Evolutionary conservation across 1,139 yeast species (phyloP), one percentile per base, ranked within the genome.

Genomic region (Diutina rugosa): DNA sequence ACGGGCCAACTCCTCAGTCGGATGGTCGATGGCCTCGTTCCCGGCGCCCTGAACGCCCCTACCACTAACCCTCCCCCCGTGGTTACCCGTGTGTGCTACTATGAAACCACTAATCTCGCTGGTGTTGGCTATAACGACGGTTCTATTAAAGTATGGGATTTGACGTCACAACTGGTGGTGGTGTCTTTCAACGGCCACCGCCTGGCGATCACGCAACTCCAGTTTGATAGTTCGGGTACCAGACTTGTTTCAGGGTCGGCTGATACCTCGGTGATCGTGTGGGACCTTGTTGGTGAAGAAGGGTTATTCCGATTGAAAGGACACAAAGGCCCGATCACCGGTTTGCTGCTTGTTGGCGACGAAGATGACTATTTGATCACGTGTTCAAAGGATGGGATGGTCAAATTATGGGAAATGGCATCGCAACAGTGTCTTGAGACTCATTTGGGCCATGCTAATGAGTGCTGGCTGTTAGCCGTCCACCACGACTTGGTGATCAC

Each of bases 121-220:
- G 99, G 96, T 1, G 90, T 89, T 2, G 99, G 99, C 1, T 87
- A 90, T 66, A 74, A 79, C 38, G 96, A 91, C 69, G 99, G 99
- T 29, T 76, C 85, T 35, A 85, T 93, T 58, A 86, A 90, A 63
- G 74, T 93, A n/a, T 93, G 98, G 98, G 98, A 93, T 76, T 65
- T 87, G 59, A 76, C 90, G 54, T 85, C 96, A 2, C 83, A 82
- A 4, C 78, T 90, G 10, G 90, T 90, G 14, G 69, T 93, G 55
- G 83, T 90, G 56, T 84, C 82, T 58, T 89, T 93, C 67, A 85
- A 84, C 62, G 99, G 99, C 14, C 99, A 93, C 70, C 84, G 82
- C 64, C 80, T 95, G 1, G 83, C 90, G 7, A 76, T 93, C 21
- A 80, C 91, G 4, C 69, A 76, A 29, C 74, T 93, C 56, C 69